Conservation (phyloP, 1,284 basidiomycete species). For the Ceratobasidium theobromae region DNA sequence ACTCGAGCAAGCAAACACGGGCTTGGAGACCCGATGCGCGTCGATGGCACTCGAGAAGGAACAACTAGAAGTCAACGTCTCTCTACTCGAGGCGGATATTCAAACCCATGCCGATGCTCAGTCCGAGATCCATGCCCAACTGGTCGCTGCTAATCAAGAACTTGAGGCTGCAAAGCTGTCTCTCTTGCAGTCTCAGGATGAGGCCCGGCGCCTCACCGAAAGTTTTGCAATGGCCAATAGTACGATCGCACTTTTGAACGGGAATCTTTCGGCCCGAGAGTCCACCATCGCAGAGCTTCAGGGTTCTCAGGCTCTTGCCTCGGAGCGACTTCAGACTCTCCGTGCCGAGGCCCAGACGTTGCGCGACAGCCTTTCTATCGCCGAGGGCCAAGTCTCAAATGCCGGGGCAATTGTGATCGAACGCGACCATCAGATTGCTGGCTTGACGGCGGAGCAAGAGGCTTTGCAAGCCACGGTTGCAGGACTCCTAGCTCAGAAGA, state of each 20-base stretch:
- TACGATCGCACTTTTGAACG: background rate
- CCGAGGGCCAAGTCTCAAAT: background rate
- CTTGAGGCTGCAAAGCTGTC: conserved; percentile 1
- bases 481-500: background rate
- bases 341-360: conserved; percentile 3
- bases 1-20: background rate
- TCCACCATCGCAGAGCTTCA: conserved; percentile 3
- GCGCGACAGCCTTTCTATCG: conserved; percentile 3
- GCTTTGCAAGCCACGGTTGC: background rate
- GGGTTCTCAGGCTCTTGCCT: background rate
- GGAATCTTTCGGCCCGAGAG: conserved; percentile 4
- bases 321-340: conserved; percentile 6
- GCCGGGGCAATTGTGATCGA: background rate
- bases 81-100: background rate
- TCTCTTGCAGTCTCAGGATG: background rate
- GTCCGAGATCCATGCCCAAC: background rate
- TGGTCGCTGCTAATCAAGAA: background rate
- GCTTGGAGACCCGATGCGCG: background rate
- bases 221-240: background rate
- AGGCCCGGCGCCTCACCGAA: background rate
- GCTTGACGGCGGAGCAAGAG: conserved; percentile 9
- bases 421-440: background rate
- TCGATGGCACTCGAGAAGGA: background rate
- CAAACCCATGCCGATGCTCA: background rate
- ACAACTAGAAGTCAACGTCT: background rate